Percentiles rank a stretch among this genome's conserved stretches.
Conservation (phyloP, 768 basidiomycete species). For the Galerina sulciceps region DNA sequence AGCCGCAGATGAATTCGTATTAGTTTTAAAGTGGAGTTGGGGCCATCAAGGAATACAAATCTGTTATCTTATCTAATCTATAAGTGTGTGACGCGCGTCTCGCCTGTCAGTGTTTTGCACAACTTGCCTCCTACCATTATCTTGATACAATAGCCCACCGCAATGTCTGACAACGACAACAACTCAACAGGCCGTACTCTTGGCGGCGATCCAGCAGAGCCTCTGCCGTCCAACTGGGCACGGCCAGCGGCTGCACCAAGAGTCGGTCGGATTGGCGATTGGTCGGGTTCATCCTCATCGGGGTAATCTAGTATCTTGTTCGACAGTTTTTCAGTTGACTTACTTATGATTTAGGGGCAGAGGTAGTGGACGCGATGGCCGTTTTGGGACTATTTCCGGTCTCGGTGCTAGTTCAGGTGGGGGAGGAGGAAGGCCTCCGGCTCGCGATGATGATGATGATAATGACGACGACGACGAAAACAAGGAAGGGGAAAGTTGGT, state of each 20-base stretch:
- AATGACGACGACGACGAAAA: constrained; percentile 54
- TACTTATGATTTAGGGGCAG: constrained; percentile 9
- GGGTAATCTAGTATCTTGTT: constrained; percentile 24
- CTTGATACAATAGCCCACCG: not conserved
- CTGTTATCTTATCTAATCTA: not conserved
- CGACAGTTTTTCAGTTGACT: not conserved
- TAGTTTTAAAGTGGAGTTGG: too few relatives aligned
- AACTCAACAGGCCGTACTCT: constrained; percentile 48
- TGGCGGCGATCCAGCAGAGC: constrained; percentile 51
- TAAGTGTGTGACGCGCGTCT: not conserved
- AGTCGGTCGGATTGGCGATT: constrained; percentile 59
- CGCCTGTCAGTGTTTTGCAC: not conserved
- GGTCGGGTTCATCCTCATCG: constrained; percentile 35
- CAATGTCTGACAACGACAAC: constrained; percentile 42
- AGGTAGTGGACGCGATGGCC: constrained; percentile 18
- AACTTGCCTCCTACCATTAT: not conserved
- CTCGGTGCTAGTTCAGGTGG: constrained; percentile 23
- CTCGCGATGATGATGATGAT: constrained; percentile 48
- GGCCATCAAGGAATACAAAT: too few relatives aligned
- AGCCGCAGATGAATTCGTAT: too few relatives aligned
- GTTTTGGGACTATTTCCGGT: constrained; percentile 34
- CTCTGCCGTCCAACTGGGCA: constrained; percentile 52
- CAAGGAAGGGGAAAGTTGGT: constrained; percentile 71
- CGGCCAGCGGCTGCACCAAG: constrained; percentile 41
- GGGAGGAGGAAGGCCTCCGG: constrained; percentile 14